Percentiles rank a stretch among this genome's conserved stretches.
These are phyloP conservation scores for Lolium multiflorum DNA, from an alignment of 176 grass and related monocot genomes.

Conservation along the genomic window DNA sequence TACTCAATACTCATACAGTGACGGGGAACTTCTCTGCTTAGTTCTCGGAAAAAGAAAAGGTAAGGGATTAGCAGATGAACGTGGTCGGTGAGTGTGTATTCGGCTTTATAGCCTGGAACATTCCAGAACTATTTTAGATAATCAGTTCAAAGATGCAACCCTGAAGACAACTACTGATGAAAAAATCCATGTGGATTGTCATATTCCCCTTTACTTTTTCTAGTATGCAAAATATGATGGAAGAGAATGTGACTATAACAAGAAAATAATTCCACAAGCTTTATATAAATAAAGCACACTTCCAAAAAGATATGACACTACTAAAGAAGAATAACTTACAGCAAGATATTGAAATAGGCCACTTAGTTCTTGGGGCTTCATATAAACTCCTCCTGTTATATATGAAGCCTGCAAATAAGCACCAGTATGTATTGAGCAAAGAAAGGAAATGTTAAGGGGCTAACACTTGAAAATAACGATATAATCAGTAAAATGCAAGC, in stretches of 20 bases:
- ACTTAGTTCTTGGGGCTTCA: constrained; percentile 89
- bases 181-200: background rate
- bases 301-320: background rate
- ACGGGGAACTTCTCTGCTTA: background rate
- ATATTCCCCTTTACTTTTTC: background rate
- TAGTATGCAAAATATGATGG: constrained; percentile 10
- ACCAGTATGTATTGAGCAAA: constrained; percentile 26
- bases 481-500: constrained; percentile 14
- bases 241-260: background rate
- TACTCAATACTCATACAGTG: background rate
- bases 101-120: background rate
- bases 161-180: background rate
- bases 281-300: constrained; percentile 22
- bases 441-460: constrained; percentile 15
- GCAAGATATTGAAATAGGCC: constrained; percentile 91
- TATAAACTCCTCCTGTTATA: constrained; percentile 93
- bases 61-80: constrained; percentile 4
- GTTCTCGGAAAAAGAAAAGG: background rate
- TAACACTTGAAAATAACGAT: background rate
- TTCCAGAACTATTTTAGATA: constrained; percentile 5
- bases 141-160: background rate
- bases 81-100: background rate
- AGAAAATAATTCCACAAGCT: background rate
- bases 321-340: constrained; percentile 52
- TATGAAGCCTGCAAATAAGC: constrained; percentile 75